A percentile compares a stretch with the other conserved stretches of the same genome.
These are phyloP conservation scores for Alternaria rosae DNA, from an alignment of 2,329 filamentous ascomycete genomes.

Conservation along the genomic window DNA sequence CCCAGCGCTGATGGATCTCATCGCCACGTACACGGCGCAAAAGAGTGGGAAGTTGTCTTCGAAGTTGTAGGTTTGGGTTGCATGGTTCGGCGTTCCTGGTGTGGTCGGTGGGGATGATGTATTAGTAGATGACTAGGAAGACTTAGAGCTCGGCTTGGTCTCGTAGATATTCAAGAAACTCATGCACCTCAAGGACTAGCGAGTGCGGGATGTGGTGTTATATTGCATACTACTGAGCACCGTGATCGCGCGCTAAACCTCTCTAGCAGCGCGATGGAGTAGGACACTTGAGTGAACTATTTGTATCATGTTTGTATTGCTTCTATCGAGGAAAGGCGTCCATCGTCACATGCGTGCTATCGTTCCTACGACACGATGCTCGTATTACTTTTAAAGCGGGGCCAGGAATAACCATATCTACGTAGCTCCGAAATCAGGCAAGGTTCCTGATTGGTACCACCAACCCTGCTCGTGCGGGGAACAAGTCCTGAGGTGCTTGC, in stretches of 20 bases:
- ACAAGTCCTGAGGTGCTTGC: no score
- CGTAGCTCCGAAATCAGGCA: no score
- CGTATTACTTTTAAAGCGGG: no score
- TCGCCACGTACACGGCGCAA: conserved; percentile 61
- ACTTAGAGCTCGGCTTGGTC: not conserved
- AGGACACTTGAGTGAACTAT: not conserved
- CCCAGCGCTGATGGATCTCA: conserved; percentile 67
- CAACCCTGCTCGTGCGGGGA: no score
- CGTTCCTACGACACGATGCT: no score
- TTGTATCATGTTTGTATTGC: not conserved
- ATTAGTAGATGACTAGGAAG: conserved; percentile 3
- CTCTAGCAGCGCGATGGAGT: not conserved
- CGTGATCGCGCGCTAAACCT: conserved; percentile 14
- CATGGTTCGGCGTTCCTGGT: not conserved
- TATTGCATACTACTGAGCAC: conserved; percentile 9
- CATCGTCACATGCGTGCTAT: not conserved
- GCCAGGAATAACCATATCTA: no score
- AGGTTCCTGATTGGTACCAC: no score
- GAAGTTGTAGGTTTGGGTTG: conserved; percentile 26
- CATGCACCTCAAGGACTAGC: not conserved
- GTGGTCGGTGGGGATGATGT: not conserved
- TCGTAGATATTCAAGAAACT: not conserved
- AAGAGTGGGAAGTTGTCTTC: conserved; percentile 47
- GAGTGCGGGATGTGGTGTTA: not conserved
- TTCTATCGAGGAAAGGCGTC: not conserved